Percentiles rank a stretch among this genome's conserved stretches.
These are phyloP conservation scores for Xylariaceae sp. DNA, from an alignment of 2,329 filamentous ascomycete genomes.

Conservation along the genomic window DNA sequence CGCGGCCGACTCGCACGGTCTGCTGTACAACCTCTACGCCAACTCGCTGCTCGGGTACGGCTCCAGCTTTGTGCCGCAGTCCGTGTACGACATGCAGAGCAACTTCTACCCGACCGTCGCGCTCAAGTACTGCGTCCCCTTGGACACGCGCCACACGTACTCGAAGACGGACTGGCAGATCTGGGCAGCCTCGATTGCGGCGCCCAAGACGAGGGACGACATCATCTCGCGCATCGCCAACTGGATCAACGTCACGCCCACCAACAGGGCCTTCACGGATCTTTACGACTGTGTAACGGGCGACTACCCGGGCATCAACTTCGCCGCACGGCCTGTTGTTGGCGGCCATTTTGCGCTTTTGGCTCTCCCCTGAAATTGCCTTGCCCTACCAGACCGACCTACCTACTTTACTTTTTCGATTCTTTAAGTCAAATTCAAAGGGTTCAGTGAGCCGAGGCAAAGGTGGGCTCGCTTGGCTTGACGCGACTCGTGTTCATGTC, in stretches of 20 bases:
- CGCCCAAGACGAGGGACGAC: constrained; percentile 51
- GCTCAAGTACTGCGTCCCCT: constrained; percentile 72
- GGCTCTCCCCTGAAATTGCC: constrained; percentile 49
- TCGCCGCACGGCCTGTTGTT: constrained; percentile 73
- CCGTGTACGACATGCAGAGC: constrained; percentile 72
- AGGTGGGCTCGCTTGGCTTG: too few relatives aligned
- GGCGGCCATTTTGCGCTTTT: constrained; percentile 77
- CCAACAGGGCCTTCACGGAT: constrained; percentile 68
- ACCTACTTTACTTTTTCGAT: too few relatives aligned
- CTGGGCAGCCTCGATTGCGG: constrained; percentile 72
- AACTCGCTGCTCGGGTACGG: constrained; percentile 69
- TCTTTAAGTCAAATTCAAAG: too few relatives aligned
- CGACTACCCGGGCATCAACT: constrained; percentile 59
- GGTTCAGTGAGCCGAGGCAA: too few relatives aligned
- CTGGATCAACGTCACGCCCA: constrained; percentile 71
- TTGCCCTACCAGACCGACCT: too few relatives aligned
- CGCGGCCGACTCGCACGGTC: constrained; percentile 47
- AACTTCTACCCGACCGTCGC: constrained; percentile 68
- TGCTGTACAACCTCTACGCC: constrained; percentile 77
- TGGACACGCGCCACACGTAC: constrained; percentile 76
- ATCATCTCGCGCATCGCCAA: constrained; percentile 64
- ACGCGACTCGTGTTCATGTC: too few relatives aligned
- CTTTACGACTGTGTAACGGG: constrained; percentile 68
- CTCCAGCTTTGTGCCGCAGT: constrained; percentile 61
- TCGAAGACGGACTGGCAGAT: constrained; percentile 87